Evolutionary conservation across 73 alveolate genomes (phyloP).

Genomic region (Paramecium sonneborni): DNA sequence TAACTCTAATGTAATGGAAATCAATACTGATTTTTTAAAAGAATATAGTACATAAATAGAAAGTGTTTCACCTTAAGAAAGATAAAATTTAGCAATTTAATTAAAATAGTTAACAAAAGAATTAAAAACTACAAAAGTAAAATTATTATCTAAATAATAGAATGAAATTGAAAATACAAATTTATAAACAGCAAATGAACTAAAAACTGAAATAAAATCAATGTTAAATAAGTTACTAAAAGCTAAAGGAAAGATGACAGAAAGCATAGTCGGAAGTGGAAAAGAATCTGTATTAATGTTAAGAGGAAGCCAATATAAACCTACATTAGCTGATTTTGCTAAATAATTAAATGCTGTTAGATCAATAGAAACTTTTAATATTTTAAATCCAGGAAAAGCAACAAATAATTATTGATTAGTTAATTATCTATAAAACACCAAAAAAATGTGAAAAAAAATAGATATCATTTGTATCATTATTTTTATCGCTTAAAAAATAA

Average conservation of each 20-base stretch:
- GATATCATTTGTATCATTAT: background rate
- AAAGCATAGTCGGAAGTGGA: background rate
- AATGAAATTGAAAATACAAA: background rate
- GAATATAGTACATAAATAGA: background rate
- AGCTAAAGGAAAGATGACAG: slow-evolving; percentile 54
- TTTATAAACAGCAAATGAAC: background rate
- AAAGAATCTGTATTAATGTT: background rate
- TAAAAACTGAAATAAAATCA: slow-evolving; percentile 6
- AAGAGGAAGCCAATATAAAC: slow-evolving; percentile 6
- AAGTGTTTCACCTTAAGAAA: slow-evolving; percentile 23
- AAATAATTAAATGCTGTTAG: slow-evolving; percentile 28
- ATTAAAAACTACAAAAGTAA: slow-evolving; percentile 25
- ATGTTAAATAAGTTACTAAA: slow-evolving; percentile 22
- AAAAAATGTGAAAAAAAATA: background rate
- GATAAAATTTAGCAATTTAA: background rate
- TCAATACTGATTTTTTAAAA: slow-evolving; percentile 4
- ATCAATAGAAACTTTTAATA: slow-evolving; percentile 34
- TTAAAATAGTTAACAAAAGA: slow-evolving; percentile 36
- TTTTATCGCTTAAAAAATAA: background rate
- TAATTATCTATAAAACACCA: background rate
- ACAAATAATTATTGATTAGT: slow-evolving; percentile 34
- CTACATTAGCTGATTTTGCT: slow-evolving; percentile 40
- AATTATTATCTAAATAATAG: background rate
- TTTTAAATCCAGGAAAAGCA: slow-evolving; percentile 13
- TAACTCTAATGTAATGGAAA: slow-evolving; percentile 34